A percentile compares a stretch with the other conserved stretches of the same genome.
Evolutionary conservation across 2,329 filamentous ascomycete species (phyloP).

Genomic region (Ciborinia camelliae): DNA sequence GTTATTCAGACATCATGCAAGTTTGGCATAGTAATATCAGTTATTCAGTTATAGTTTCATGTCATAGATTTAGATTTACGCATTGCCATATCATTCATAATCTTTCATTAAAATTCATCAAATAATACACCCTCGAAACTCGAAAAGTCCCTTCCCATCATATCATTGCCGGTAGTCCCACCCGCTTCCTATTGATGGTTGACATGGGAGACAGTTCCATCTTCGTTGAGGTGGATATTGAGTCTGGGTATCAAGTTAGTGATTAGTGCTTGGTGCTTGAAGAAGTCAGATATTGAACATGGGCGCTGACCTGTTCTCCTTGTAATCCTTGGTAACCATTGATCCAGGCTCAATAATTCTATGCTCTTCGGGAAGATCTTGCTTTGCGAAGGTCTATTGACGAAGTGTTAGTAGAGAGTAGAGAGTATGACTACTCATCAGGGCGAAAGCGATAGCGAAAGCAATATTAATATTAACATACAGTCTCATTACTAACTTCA

Average conservation of each 20-base stretch:
- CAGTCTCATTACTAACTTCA: conserved; percentile 52
- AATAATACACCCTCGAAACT: not conserved
- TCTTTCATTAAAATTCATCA: not conserved
- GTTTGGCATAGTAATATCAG: not conserved
- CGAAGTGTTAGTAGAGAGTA: conserved; percentile 13
- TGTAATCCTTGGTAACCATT: conserved; percentile 58
- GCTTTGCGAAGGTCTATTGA: conserved; percentile 56
- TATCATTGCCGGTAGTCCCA: too few species aligned
- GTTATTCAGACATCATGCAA: conserved; percentile 2
- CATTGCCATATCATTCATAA: not conserved
- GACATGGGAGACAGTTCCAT: conserved; percentile 59
- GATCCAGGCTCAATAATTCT: conserved; percentile 55
- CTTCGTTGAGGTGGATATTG: conserved; percentile 57
- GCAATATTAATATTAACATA: conserved; percentile 38
- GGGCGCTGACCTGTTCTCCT: conserved; percentile 34
- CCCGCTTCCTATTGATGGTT: conserved; percentile 40
- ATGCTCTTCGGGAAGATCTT: conserved; percentile 54
- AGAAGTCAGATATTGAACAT: not conserved
- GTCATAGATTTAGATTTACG: not conserved
- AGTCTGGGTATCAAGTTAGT: conserved; percentile 44
- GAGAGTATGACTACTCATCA: not conserved
- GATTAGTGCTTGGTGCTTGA: not conserved
- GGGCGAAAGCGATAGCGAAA: too few species aligned
- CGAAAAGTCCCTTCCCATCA: not conserved
- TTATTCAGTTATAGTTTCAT: not conserved